phyloP scores from a whole-genome alignment of 164 flowering plant species.

The Chimonanthus praecox region DNA sequence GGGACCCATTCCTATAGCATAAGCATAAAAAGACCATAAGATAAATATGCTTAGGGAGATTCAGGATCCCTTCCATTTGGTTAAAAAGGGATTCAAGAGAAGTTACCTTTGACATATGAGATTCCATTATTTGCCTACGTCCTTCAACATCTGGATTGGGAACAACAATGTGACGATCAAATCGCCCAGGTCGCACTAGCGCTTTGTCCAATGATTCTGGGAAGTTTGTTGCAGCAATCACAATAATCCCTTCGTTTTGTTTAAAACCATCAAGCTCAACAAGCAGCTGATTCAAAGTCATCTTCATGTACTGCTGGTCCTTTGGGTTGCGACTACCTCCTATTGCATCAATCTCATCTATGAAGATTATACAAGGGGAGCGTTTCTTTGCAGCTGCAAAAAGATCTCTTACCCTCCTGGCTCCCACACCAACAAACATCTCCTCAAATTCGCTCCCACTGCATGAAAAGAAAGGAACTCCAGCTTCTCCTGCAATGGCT shows the following conservation, averaged over 20 bases:
- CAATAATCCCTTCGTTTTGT: constrained; percentile 96
- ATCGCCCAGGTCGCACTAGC: constrained; percentile 91
- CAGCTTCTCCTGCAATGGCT: constrained; percentile 99
- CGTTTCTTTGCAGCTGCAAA: constrained; percentile 89
- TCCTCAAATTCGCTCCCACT: constrained; percentile 99
- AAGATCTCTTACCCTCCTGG: constrained; percentile 84
- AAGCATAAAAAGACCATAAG: no score
- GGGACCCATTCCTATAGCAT: no score
- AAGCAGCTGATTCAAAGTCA: constrained; percentile 95
- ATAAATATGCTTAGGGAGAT: no score
- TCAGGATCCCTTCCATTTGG: background rate
- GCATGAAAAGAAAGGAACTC: constrained; percentile 95
- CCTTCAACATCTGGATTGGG: constrained; percentile 99
- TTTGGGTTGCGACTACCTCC: constrained; percentile 94
- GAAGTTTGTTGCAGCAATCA: constrained; percentile 96
- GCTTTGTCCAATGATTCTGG: constrained; percentile 97
- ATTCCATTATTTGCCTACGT: constrained; percentile 86
- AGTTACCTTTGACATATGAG: constrained; percentile 87
- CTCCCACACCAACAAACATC: constrained; percentile 99
- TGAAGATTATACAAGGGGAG: constrained; percentile 85
- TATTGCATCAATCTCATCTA: constrained; percentile 94
- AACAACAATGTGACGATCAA: constrained; percentile 89
- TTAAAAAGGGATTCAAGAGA: background rate
- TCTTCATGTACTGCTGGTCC: constrained; percentile 96
- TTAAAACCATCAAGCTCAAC: constrained; percentile 98